These are phyloP conservation scores for Lachancea thermotolerans DNA, from an alignment of 805 yeast species.

Conservation along the genomic window DNA sequence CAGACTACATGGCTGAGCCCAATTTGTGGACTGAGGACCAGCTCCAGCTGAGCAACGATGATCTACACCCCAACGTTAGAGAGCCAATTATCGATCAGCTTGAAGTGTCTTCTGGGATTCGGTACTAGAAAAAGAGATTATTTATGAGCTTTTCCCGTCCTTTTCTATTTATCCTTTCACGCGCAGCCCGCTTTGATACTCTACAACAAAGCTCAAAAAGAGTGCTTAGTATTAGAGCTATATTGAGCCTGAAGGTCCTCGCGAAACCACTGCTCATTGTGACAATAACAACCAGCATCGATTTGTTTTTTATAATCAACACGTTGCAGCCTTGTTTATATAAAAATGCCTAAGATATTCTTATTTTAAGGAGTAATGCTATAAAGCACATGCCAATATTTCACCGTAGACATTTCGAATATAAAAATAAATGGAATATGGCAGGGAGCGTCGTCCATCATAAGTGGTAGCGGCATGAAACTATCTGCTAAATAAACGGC, in stretches of 20 bases:
- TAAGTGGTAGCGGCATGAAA: neutral
- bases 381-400: too few species aligned
- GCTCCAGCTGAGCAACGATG: conserved; percentile 53
- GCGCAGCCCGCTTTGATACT: too few species aligned
- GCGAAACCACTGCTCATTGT: too few species aligned
- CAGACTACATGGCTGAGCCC: conserved; percentile 38
- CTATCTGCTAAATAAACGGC: neutral
- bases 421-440: neutral
- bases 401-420: neutral
- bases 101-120: conserved; percentile 64
- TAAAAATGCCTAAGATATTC: too few species aligned
- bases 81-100: conserved; percentile 57
- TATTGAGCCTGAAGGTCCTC: too few species aligned
- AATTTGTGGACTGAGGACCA: conserved; percentile 89
- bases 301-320: too few species aligned
- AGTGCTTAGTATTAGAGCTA: too few species aligned
- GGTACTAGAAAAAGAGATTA: neutral
- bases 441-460: neutral
- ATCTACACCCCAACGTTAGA: conserved; percentile 59
- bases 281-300: too few species aligned
- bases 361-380: too few species aligned
- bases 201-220: too few species aligned
- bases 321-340: too few species aligned
- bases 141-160: neutral
- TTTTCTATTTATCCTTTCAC: neutral